Evolutionary conservation across 805 yeast species (phyloP).

Genomic region (Yarrowia alimentaria): DNA sequence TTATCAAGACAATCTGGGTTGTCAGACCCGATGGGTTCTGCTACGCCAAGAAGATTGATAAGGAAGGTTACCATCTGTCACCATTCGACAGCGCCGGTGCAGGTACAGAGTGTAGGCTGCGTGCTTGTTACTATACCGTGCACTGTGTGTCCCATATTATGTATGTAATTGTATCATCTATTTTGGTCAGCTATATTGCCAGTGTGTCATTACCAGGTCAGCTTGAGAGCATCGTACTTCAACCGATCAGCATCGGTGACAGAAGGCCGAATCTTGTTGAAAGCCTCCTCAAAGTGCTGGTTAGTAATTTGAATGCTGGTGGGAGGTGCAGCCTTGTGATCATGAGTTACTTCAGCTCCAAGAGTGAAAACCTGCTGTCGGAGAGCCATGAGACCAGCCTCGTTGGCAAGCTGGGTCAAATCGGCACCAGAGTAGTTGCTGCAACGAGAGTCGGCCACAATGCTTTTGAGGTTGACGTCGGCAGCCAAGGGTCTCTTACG

Average conservation of each 20-base stretch:
- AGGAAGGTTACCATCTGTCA: too few species aligned
- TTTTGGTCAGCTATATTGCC: too few species aligned
- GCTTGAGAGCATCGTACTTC: conserved; percentile 56
- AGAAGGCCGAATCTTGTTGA: conserved; percentile 77
- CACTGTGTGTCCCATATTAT: background rate
- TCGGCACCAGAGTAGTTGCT: conserved; percentile 96
- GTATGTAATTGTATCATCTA: background rate
- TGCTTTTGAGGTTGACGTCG: conserved; percentile 56
- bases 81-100: too few species aligned
- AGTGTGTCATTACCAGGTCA: conserved; percentile 3
- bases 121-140: too few species aligned
- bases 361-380: conserved; percentile 55
- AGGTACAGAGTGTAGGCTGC: too few species aligned
- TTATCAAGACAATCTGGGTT: too few species aligned
- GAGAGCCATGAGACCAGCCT: conserved; percentile 88
- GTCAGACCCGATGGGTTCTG: too few species aligned
- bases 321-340: conserved; percentile 33
- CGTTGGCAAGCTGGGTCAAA: conserved; percentile 84
- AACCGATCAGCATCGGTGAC: conserved; percentile 81
- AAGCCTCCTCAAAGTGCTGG: conserved; percentile 66
- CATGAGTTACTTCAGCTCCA: conserved; percentile 41
- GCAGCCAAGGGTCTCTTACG: conserved; percentile 68
- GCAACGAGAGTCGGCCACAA: conserved; percentile 78
- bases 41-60: too few species aligned
- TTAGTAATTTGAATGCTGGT: conserved; percentile 55